Evolutionary conservation across 805 yeast genomes (phyloP), one percentile per base, ranked within the genome.

Genomic region (Sungouiozyma intestinalis): DNA sequence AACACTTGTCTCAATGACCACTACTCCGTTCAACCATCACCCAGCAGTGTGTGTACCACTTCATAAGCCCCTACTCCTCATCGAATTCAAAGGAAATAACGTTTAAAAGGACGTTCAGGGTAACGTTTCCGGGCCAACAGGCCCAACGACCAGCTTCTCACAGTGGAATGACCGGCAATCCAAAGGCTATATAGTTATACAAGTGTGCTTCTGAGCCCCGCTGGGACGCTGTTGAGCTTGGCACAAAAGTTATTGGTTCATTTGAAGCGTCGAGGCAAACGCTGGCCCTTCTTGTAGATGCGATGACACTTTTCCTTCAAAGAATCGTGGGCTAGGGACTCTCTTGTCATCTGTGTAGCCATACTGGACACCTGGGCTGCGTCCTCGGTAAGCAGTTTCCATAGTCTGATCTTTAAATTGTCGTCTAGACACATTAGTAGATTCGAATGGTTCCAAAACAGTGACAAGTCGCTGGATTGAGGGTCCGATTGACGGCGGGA

Each of bases 231-330:
- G 6, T 24, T n/a, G n/a, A n/a, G n/a, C 29, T 7, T 24, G 11
- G 29, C 29, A 24, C 6, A 7, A 11, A 11, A 7, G 9, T 24
- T 11, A 24, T 24, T 14, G 9, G 9, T 33, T 33, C n/a, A 16
- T 33, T 33, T 33, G 17, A 4, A 33, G n/a, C 36, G 11, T 13
- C 13, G 9, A 33, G 19, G 19, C 13, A 14, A 3, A 33, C n/a
- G 36, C 4, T 17, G 19, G 13, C 19, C n/a, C 36, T 31, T 21
- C 18, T 34, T 24, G 36, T 40, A 40, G 6, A 33, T 27, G 16
- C 16, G 13, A 19, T 34, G 42, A 35, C 42, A 40, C 16, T 16
- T n/a, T 16, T 39, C 41, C 13, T 33, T 16, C 9, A 39, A 24
- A 3, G 35, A 20, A n/a, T 16, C n/a, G 9, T 35, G n/a, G 15